phyloP scores from a whole-genome alignment of 257 asterid species.

The Plantago elongata region DNA sequence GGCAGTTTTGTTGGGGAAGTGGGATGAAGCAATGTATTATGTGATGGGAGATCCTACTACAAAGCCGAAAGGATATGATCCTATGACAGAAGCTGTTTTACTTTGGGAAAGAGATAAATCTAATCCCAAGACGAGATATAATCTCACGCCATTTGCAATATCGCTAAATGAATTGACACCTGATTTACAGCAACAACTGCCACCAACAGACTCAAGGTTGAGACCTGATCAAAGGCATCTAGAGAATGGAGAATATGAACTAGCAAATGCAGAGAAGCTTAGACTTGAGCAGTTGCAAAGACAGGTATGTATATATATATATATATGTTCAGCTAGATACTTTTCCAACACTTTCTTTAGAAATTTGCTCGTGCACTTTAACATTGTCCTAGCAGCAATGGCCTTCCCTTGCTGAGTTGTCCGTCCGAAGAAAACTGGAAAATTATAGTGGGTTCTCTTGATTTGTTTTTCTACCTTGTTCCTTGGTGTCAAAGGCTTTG shows the following conservation, averaged over 20 bases:
- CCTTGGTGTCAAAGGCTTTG: no score
- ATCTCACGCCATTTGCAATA: conserved; percentile 90
- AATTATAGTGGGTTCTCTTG: no score
- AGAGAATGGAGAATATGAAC: conserved; percentile 95
- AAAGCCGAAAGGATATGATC: conserved; percentile 96
- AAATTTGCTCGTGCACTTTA: conserved; percentile 7
- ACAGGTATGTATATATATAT: conserved; percentile 52
- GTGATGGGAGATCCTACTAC: conserved; percentile 90
- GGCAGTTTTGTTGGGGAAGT: conserved; percentile 85
- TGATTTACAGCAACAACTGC: conserved; percentile 66
- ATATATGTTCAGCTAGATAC: no score
- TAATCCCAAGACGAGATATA: conserved; percentile 76
- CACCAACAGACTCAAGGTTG: conserved; percentile 92
- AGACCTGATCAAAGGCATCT: conserved; percentile 96
- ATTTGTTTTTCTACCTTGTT: no score
- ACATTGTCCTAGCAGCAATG: conserved; percentile 4
- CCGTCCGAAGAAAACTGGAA: no score
- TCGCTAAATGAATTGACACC: conserved; percentile 85
- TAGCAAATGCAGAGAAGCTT: conserved; percentile 90
- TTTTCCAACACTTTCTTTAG: background rate
- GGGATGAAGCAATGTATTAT: conserved; percentile 98
- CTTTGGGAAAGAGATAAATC: conserved; percentile 95
- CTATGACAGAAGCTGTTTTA: conserved; percentile 86
- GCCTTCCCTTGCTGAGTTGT: conserved; percentile 2
- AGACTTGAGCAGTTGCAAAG: conserved; percentile 97